phyloP scores from a whole-genome alignment of 169 alveolate genomes.

The Plasmodium gallinaceum region DNA sequence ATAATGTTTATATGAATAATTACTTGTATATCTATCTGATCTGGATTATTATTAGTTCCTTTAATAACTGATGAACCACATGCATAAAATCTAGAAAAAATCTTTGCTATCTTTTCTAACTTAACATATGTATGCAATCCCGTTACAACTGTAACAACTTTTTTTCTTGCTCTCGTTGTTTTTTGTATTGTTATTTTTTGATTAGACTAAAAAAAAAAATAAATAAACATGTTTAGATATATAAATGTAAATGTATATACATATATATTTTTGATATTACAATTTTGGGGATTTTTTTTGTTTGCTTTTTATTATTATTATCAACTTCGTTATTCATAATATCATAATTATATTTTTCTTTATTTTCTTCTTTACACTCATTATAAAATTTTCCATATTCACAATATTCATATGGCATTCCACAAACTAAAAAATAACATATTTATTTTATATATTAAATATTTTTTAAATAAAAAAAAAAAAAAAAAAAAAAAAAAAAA shows the following conservation, averaged over 20 bases:
- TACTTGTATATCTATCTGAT: slow-evolving; percentile 86
- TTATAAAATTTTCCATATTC: slow-evolving; percentile 88
- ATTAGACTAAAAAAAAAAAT: slow-evolving; percentile 18
- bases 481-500: too few relatives aligned
- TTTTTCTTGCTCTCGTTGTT: slow-evolving; percentile 87
- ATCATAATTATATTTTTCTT: slow-evolving; percentile 77
- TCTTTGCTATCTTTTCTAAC: slow-evolving; percentile 89
- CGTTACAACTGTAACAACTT: slow-evolving; percentile 88
- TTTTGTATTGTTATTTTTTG: slow-evolving; percentile 85
- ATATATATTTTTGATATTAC: slow-evolving; percentile 19
- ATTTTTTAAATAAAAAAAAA: too few relatives aligned
- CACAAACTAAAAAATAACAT: slow-evolving; percentile 77
- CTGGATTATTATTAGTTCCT: slow-evolving; percentile 87
- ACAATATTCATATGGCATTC: slow-evolving; percentile 91
- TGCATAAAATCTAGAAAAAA: slow-evolving; percentile 89
- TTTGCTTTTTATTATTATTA: slow-evolving; percentile 19
- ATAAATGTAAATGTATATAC: background rate
- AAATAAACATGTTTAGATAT: background rate
- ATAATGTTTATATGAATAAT: background rate
- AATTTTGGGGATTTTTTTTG: slow-evolving; percentile 28
- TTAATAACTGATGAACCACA: slow-evolving; percentile 92
- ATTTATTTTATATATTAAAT: too few relatives aligned
- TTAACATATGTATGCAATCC: slow-evolving; percentile 90
- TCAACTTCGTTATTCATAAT: slow-evolving; percentile 20
- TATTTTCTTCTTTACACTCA: slow-evolving; percentile 81